Percentiles rank a stretch among this genome's conserved stretches.
phyloP scores from a whole-genome alignment of 768 basidiomycete genomes.

The Coprinellus aureogranulatus region DNA sequence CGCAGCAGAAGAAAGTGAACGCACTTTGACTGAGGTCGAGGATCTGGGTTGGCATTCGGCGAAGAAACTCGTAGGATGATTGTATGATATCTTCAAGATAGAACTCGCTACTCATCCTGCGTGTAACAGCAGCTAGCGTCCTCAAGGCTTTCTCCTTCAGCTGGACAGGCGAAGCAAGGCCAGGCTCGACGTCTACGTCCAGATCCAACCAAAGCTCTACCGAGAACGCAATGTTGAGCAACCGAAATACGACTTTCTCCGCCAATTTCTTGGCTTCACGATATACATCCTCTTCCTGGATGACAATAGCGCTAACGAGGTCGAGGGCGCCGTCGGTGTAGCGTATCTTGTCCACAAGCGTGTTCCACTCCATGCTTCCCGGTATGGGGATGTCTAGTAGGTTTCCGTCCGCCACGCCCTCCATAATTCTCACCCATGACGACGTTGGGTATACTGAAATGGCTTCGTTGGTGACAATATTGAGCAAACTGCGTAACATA shows the following conservation, averaged over 20 bases:
- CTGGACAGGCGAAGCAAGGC: slow-evolving; percentile 42
- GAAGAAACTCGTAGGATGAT: slow-evolving; percentile 33
- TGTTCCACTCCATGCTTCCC: slow-evolving; percentile 47
- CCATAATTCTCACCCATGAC: slow-evolving; percentile 50
- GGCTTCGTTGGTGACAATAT: background rate
- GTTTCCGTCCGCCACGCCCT: slow-evolving; percentile 52
- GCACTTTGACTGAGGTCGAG: slow-evolving; percentile 41
- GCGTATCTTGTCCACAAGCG: slow-evolving; percentile 55
- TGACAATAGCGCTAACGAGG: slow-evolving; percentile 49
- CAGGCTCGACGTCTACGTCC: slow-evolving; percentile 36
- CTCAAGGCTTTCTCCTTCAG: slow-evolving; percentile 48
- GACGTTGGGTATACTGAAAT: slow-evolving; percentile 8
- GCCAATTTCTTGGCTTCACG: slow-evolving; percentile 21
- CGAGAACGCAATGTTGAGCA: slow-evolving; percentile 53
- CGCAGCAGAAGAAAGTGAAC: slow-evolving; percentile 26
- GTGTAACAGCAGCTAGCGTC: slow-evolving; percentile 45
- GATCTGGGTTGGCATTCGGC: slow-evolving; percentile 35
- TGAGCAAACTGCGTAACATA: too few species aligned
- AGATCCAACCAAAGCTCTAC: slow-evolving; percentile 61
- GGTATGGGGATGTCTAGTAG: slow-evolving; percentile 51
- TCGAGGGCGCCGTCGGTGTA: slow-evolving; percentile 55
- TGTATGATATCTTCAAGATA: slow-evolving; percentile 14
- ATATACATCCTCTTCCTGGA: slow-evolving; percentile 51
- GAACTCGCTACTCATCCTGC: slow-evolving; percentile 41
- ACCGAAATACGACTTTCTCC: slow-evolving; percentile 46